A percentile compares a stretch with the other conserved stretches of the same genome.
phyloP scores from a whole-genome alignment of 106 monocot species.

The Gastrodia elata region DNA sequence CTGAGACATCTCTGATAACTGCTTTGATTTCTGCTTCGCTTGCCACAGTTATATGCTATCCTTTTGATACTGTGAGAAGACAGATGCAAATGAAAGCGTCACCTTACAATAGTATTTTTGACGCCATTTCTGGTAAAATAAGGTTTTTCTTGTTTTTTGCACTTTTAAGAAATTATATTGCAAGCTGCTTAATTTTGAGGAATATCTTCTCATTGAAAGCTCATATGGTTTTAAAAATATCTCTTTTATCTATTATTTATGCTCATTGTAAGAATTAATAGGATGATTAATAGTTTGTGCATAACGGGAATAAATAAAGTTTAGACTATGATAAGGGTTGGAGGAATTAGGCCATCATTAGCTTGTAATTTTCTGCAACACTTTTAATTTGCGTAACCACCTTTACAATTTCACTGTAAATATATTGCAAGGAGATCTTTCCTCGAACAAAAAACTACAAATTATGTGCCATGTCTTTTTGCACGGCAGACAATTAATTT shows the following conservation, averaged over 20 bases:
- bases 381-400: neutral
- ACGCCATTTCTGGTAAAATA: conserved; percentile 73
- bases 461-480: neutral
- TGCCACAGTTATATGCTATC: conserved; percentile 91
- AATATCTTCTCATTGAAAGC: neutral
- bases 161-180: neutral
- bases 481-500: too few species aligned
- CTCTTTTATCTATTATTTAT: neutral
- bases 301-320: neutral
- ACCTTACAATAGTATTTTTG: conserved; percentile 69
- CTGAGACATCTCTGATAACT: conserved; percentile 79
- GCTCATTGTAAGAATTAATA: neutral
- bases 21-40: conserved; percentile 82
- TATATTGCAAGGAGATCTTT: neutral
- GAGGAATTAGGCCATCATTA: neutral
- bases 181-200: neutral
- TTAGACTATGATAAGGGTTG: neutral
- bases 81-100: conserved; percentile 99
- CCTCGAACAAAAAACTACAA: neutral
- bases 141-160: neutral
- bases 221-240: neutral
- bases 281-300: neutral
- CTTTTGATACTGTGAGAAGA: conserved; percentile 90
- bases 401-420: neutral
- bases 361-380: neutral